Evolutionary conservation across 495 filamentous ascomycete genomes (phyloP).

Genomic region (Neurospora sp.): DNA sequence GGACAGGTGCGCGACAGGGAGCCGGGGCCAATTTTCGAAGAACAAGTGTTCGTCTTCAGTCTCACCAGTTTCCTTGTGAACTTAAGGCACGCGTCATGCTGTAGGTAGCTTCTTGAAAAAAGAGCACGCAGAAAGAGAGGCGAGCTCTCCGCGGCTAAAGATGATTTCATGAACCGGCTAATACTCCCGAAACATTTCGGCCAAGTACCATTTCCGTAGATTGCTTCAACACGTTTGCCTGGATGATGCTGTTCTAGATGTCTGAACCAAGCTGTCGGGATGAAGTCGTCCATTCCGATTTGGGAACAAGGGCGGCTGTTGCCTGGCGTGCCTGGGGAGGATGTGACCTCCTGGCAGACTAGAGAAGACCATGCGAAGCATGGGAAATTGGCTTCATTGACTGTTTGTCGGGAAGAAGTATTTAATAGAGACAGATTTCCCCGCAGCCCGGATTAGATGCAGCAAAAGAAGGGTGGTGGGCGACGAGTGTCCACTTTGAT

Average conservation of each 20-base stretch:
- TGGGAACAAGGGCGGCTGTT: not conserved
- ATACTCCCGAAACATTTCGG: not conserved
- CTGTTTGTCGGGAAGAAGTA: too few species aligned
- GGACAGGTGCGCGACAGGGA: not conserved
- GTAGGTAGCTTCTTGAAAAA: not conserved
- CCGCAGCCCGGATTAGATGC: too few species aligned
- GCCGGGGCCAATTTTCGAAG: not conserved
- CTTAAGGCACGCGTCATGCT: not conserved
- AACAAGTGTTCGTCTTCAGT: too few species aligned
- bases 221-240: not conserved
- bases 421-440: too few species aligned
- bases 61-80: not conserved
- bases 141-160: not conserved
- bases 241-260: too few species aligned
- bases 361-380: not conserved
- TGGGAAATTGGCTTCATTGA: too few species aligned
- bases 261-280: not conserved
- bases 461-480: too few species aligned
- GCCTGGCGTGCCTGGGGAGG: not conserved
- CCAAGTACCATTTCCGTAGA: too few species aligned
- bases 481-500: too few species aligned
- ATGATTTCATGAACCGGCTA: not conserved
- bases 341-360: not conserved
- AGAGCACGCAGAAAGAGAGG: not conserved
- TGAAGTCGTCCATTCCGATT: not conserved